Base-by-base conservation (phyloP, 2,329 filamentous ascomycete genomes). In the Diaporthe caulivora region DNA sequence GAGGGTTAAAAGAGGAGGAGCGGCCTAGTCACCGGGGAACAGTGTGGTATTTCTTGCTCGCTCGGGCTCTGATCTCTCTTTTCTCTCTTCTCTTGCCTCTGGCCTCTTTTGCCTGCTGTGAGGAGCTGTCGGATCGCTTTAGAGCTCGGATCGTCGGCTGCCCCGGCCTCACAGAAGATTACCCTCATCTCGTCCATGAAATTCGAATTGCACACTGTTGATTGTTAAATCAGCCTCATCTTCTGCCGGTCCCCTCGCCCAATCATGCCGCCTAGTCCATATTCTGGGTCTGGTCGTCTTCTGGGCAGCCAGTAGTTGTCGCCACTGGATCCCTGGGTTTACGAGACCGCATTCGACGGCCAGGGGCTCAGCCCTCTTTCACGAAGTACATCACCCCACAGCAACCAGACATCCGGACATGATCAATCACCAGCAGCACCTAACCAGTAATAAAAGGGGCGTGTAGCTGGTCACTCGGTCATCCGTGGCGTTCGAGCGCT, bases 101-200 rank as follows among this genome's bases (percentile, higher is more conserved):
- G 62, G 62, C 47, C 62, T 53, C 21, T 18, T 67, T 11, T 40
- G 26, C 47, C 8, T 18, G 21, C 4, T 51, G 47, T 53, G 31
- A 49, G 62, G 47, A 24, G 3, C 62, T 53, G 62, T 21, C 47
- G 47, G 44, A 17, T n/a, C 62, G 44, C 47, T 10, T 40, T 67
- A 29, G 44, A 67, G 47, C 62, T 40, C 31, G 29, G 62, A 40
- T 65, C 62, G 44, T 44, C 62, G 62, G 44, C 31, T 9, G 29
- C 21, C 13, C 62, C 47, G 62, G 62, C 47, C 47, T 67, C 47
- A 21, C 26, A 49, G 62, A 40, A 40, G 13, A 67, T 67, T 67
- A 40, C 47, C 13, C 62, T 67, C 62, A 67, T 67, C 31, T 67
- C 47, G 62, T 26, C 62, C 13, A 13, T 53, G 0, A 40, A 40